phyloP scores from a whole-genome alignment of 805 yeast genomes.

The Vanderwaltozyma yarrowii region DNA sequence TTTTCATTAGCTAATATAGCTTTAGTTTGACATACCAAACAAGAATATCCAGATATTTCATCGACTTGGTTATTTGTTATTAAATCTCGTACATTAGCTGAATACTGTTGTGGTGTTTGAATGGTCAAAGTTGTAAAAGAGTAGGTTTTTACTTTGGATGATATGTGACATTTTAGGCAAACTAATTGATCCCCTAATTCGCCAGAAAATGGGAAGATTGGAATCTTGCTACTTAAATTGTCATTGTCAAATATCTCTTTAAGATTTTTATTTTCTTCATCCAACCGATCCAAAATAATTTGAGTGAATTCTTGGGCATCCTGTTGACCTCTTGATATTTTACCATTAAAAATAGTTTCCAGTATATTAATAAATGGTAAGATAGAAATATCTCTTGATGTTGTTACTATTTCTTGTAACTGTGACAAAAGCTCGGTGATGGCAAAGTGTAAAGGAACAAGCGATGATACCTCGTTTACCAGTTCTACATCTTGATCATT shows the following conservation, averaged over 20 bases:
- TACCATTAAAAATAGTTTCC: conserved; percentile 62
- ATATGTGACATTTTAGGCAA: conserved; percentile 57
- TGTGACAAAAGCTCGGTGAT: conserved; percentile 41
- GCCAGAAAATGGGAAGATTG: conserved; percentile 69
- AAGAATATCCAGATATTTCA: conserved; percentile 69
- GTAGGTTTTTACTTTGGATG: conserved; percentile 47
- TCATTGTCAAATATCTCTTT: conserved; percentile 10
- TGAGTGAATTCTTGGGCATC: conserved; percentile 94
- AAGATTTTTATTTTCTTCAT: conserved; percentile 43
- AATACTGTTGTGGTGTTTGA: conserved; percentile 51
- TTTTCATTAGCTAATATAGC: conserved; percentile 32
- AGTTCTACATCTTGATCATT: neutral
- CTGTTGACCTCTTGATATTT: conserved; percentile 73
- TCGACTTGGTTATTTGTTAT: conserved; percentile 51
- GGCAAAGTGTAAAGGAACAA: conserved; percentile 45
- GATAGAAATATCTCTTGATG: conserved; percentile 50
- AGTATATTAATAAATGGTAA: conserved; percentile 70
- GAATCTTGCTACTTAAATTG: conserved; percentile 25
- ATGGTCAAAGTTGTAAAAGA: conserved; percentile 66
- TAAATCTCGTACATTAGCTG: conserved; percentile 42
- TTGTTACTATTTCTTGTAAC: conserved; percentile 52
- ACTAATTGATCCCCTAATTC: conserved; percentile 52
- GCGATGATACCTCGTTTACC: neutral
- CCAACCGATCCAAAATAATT: conserved; percentile 65
- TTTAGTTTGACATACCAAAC: conserved; percentile 55